Conservation (phyloP, 73 alveolate genomes). For the Tetrahymena elliotti region DNA sequence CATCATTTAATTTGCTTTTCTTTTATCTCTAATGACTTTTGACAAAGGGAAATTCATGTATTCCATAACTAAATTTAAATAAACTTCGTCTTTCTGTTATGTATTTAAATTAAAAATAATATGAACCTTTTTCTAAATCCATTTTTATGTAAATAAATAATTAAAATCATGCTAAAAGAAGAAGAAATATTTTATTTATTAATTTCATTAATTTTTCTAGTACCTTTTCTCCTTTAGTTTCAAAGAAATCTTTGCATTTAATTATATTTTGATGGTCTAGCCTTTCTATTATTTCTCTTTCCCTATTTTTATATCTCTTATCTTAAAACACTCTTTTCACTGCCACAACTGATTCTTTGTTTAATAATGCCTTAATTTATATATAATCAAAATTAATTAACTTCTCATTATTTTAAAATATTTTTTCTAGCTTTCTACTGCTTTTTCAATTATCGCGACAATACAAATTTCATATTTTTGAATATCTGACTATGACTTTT, state of each 20-base stretch:
- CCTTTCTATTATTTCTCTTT: conserved; percentile 75
- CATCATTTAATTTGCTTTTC: conserved; percentile 64
- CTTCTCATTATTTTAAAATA: no score
- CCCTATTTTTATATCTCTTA: conserved; percentile 87
- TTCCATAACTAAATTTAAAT: conserved; percentile 86
- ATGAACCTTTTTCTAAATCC: conserved; percentile 10
- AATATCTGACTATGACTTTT: no score
- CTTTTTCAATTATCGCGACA: not conserved
- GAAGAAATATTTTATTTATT: no score
- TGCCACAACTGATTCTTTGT: conserved; percentile 73
- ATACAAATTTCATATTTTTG: not conserved
- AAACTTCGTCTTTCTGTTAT: conserved; percentile 52
- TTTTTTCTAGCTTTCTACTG: not conserved
- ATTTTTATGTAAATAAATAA: no score
- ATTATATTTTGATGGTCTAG: conserved; percentile 80
- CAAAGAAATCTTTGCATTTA: conserved; percentile 69
- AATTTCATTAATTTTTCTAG: no score
- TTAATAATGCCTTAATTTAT: conserved; percentile 36
- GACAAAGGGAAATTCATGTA: conserved; percentile 74
- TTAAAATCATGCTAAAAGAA: no score
- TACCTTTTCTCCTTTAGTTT: conserved; percentile 81
- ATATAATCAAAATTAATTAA: no score
- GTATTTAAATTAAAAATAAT: not conserved
- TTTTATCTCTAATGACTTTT: conserved; percentile 71
- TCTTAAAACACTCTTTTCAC: conserved; percentile 77